These are phyloP conservation scores for Linanthus parryae DNA, from an alignment of 148 eudicot genomes.

Conservation along the genomic window DNA sequence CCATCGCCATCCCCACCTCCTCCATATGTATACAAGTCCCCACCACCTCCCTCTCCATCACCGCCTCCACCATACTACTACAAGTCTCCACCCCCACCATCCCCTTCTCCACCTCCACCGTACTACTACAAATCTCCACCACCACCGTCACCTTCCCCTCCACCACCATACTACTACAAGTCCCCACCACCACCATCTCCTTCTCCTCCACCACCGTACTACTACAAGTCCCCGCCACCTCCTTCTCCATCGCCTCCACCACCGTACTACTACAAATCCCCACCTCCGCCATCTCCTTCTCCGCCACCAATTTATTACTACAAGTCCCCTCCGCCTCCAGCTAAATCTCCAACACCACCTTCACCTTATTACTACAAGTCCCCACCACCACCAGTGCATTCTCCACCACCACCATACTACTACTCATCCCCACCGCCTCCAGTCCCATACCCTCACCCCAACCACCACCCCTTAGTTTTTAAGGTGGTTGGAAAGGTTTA, in stretches of 20 bases:
- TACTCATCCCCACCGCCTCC: constrained; percentile 30
- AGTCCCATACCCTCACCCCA: neutral
- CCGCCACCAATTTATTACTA: constrained; percentile 31
- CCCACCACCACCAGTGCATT: constrained; percentile 6
- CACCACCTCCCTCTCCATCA: no score
- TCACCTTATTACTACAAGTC: constrained; percentile 20
- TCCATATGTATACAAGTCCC: no score
- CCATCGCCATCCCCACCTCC: constrained; percentile 1
- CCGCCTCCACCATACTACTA: constrained; percentile 22
- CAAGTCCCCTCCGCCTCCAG: constrained; percentile 28
- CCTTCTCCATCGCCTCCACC: no score
- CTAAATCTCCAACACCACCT: constrained; percentile 32
- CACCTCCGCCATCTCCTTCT: constrained; percentile 18
- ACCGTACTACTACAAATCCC: no score
- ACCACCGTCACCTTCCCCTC: constrained; percentile 21
- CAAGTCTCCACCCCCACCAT: constrained; percentile 20
- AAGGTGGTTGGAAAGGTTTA: no score
- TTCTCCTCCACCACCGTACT: no score
- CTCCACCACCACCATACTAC: no score
- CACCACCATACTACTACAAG: no score
- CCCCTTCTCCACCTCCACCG: constrained; percentile 22
- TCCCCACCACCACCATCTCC: no score
- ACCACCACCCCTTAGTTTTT: constrained; percentile 24
- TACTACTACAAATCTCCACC: constrained; percentile 23
- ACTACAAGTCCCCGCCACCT: no score